Base-by-base conservation (phyloP, 2,329 filamentous ascomycete genomes). In the Laburnicola sp. region DNA sequence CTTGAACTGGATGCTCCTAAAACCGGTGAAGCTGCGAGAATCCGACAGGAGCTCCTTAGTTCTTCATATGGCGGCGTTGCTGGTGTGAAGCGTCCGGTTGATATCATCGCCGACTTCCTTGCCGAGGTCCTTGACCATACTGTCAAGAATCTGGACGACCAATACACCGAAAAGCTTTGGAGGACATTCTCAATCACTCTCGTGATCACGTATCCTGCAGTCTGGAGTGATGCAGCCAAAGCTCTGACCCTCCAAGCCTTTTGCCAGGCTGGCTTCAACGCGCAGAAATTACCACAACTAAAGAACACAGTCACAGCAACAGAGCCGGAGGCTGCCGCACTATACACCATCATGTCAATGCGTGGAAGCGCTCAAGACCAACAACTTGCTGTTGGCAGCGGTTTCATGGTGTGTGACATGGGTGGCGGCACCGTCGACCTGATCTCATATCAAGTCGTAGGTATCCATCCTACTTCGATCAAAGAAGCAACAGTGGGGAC, bases 71-170 rank as follows among this genome's bases (percentile, higher is more conserved):
- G 27, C 6, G 38, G 32, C 4, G 23, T 21, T 2, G 36, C 11
- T 11, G 4, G 21, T 2, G 8, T 44, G 4, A 62, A 60, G 32
- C 22, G 53, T 1, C 62, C 68, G 0, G 59, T 69, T 2, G 64
- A 69, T 1, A 62, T 72, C 21, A 56, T 72, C 11, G 61, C 63
- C 0, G 66, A 71, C 11, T 73, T 53, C 27, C 60, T 74, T 0
- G 30, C 48, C 0, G 45, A 66, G 0, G 42, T 72, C 2, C 59
- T 57, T 22, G 42, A 25, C 0, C 63, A 69, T 10, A 34, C 67
- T 0, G 44, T 68, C 31, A 58, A 57, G 27, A 65, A 54, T n/a
- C 54, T 70, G 0, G 57, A 69, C 7, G 11, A 45, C 0, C 42
- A 63, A 4, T 71, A 64, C 22, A 60, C 63, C 2, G 22, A 51